phyloP scores from a whole-genome alignment of 441 rosid genomes.

The Populus tomentosa region DNA sequence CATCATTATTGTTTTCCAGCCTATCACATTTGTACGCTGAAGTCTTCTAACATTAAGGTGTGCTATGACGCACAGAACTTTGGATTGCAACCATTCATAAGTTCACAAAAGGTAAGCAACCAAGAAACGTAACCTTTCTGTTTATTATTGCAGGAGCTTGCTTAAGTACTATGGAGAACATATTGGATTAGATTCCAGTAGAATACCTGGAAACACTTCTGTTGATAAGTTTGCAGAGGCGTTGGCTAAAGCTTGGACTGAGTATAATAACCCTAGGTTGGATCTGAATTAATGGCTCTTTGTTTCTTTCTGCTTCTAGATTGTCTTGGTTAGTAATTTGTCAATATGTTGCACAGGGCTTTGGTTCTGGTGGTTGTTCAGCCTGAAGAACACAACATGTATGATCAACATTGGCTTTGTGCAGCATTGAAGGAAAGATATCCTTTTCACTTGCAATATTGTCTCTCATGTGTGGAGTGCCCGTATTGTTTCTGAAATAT shows the following conservation, averaged over 20 bases:
- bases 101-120: neutral
- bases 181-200: conserved; percentile 65
- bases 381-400: conserved; percentile 86
- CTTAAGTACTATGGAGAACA: conserved; percentile 54
- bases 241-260: conserved; percentile 85
- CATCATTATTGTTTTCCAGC: neutral
- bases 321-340: conserved; percentile 5
- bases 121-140: conserved; percentile 3
- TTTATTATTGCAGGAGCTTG: conserved; percentile 58
- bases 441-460: conserved; percentile 40
- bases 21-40: neutral
- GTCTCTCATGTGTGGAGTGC: neutral
- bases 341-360: conserved; percentile 50
- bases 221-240: conserved; percentile 65
- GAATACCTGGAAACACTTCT: conserved; percentile 60
- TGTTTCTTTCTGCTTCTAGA: neutral
- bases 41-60: neutral
- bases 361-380: conserved; percentile 74
- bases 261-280: conserved; percentile 78
- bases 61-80: neutral
- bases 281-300: conserved; percentile 10
- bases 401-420: conserved; percentile 92
- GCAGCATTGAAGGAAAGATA: conserved; percentile 71
- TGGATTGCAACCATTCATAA: neutral
- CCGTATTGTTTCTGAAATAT: neutral